Conservation (phyloP, 148 eudicot species). For the Agrostemma githago region DNA sequence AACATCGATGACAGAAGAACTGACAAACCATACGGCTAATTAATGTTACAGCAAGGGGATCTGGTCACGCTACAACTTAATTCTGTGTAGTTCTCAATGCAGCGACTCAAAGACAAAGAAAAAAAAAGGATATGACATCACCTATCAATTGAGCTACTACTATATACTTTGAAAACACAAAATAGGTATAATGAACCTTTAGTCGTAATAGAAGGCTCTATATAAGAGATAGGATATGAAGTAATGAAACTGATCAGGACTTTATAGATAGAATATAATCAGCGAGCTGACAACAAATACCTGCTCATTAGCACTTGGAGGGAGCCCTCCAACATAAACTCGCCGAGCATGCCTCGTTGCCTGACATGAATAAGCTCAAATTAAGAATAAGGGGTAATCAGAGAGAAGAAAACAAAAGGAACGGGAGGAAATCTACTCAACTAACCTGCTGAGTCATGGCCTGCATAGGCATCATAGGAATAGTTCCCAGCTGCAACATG, state of each 20-base stretch:
- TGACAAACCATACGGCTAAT: background rate
- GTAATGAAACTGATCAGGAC: background rate
- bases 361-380: constrained; percentile 23
- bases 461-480: constrained; percentile 91
- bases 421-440: constrained; percentile 3
- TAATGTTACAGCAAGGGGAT: background rate
- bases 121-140: background rate
- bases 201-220: background rate
- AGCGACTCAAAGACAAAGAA: background rate
- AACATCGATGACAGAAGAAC: background rate
- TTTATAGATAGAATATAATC: background rate
- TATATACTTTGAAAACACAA: background rate
- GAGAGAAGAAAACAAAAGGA: background rate
- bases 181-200: background rate
- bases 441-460: constrained; percentile 98
- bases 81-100: background rate
- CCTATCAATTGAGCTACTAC: background rate
- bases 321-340: constrained; percentile 51
- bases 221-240: background rate
- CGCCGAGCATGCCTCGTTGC: constrained; percentile 57
- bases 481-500: constrained; percentile 60
- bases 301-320: constrained; percentile 54
- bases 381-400: constrained; percentile 11
- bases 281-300: constrained; percentile 19
- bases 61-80: background rate